phyloP scores from a whole-genome alignment of 805 yeast genomes.

The Komagataella kurtzmanii region DNA sequence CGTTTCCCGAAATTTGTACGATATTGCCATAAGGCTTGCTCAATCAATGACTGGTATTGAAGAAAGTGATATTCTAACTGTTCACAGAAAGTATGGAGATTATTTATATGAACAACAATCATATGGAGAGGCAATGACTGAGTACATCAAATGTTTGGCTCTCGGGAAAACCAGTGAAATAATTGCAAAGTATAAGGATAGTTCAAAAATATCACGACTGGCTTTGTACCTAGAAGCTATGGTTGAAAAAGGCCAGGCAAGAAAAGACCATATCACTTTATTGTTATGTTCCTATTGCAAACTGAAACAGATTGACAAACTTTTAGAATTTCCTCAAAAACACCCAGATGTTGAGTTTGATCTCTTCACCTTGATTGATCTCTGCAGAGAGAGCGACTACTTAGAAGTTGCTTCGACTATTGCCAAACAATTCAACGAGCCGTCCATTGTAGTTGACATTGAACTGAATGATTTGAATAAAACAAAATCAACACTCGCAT shows the following conservation, averaged over 20 bases:
- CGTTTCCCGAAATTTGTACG: conserved; percentile 55
- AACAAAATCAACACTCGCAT: conserved; percentile 45
- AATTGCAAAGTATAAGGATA: conserved; percentile 67
- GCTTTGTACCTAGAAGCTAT: conserved; percentile 52
- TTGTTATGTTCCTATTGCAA: conserved; percentile 72
- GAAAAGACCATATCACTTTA: conserved; percentile 73
- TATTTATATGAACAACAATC: conserved; percentile 54
- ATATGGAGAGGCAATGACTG: conserved; percentile 56
- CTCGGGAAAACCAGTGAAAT: conserved; percentile 59
- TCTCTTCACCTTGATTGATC: conserved; percentile 47
- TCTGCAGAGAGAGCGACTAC: conserved; percentile 65
- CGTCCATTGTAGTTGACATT: conserved; percentile 65
- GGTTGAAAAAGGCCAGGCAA: conserved; percentile 39
- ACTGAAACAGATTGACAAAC: conserved; percentile 43
- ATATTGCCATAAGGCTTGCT: conserved; percentile 64
- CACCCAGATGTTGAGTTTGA: conserved; percentile 38
- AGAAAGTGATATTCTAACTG: conserved; percentile 19
- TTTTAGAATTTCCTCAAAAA: conserved; percentile 39
- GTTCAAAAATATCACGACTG: conserved; percentile 53
- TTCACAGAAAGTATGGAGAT: conserved; percentile 57
- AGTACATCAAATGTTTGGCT: conserved; percentile 38
- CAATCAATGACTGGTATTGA: conserved; percentile 14
- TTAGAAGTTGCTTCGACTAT: conserved; percentile 52
- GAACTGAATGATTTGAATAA: conserved; percentile 53
- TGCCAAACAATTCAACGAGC: conserved; percentile 60